Evolutionary conservation across 2,329 filamentous ascomycete species (phyloP).

Genomic region (Penicillium sp.): DNA sequence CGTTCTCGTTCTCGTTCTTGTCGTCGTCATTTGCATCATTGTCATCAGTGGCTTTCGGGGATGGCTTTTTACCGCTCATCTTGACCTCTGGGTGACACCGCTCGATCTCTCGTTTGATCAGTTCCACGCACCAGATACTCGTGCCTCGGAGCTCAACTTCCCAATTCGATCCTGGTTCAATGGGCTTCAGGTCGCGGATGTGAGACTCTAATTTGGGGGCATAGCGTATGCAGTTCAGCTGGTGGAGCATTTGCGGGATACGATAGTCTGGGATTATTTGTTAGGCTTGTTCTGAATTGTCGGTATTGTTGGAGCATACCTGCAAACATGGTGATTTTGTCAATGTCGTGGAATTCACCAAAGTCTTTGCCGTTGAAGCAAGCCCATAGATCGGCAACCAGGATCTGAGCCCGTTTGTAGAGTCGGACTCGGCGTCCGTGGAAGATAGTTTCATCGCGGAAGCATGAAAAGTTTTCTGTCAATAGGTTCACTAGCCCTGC

Average conservation of each 20-base stretch:
- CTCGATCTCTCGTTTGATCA: conserved; percentile 79
- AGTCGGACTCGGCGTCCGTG: conserved; percentile 76
- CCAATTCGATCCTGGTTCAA: conserved; percentile 73
- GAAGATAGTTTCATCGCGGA: conserved; percentile 77
- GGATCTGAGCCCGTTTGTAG: conserved; percentile 92
- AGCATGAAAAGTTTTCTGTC: conserved; percentile 78
- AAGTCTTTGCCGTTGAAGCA: conserved; percentile 81
- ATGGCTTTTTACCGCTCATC: conserved; percentile 7
- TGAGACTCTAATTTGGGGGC: conserved; percentile 74
- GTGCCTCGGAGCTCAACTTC: conserved; percentile 89
- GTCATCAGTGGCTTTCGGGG: background rate
- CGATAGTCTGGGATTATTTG: conserved; percentile 69
- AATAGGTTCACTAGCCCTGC: conserved; percentile 83
- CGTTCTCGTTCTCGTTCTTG: conserved; percentile 8
- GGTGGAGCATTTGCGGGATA: conserved; percentile 88
- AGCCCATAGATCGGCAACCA: conserved; percentile 95
- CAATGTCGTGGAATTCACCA: conserved; percentile 84
- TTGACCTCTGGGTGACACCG: conserved; percentile 69
- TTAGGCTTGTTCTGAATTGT: background rate
- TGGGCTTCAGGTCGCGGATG: conserved; percentile 63
- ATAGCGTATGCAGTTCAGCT: conserved; percentile 79
- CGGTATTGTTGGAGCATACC: conserved; percentile 38
- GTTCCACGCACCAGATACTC: conserved; percentile 94
- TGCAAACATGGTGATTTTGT: conserved; percentile 97
- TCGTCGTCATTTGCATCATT: conserved; percentile 1